Percentiles rank a stretch among this genome's conserved stretches.
Evolutionary conservation across 768 basidiomycete species (phyloP).

Genomic region (Suillus hirtellus): DNA sequence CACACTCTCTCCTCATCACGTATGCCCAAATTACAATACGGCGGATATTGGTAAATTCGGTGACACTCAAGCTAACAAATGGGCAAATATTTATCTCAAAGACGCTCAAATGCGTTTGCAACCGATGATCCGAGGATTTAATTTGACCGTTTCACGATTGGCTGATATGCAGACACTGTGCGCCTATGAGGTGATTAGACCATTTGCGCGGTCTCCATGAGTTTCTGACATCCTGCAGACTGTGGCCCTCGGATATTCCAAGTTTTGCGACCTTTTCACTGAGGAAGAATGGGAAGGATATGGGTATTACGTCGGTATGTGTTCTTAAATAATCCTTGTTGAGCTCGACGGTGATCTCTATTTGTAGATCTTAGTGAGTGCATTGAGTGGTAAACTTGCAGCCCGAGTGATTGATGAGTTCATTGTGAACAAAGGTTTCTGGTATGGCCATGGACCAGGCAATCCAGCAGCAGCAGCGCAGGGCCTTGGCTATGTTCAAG

Average conservation of each 20-base stretch:
- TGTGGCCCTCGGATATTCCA: conserved; percentile 50
- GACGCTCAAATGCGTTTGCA: conserved; percentile 38
- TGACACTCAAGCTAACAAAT: conserved; percentile 27
- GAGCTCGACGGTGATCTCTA: not conserved
- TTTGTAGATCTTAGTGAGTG: conserved; percentile 8
- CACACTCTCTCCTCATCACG: conserved; percentile 44
- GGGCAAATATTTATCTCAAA: conserved; percentile 42
- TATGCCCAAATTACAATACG: conserved; percentile 33
- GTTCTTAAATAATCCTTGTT: not conserved
- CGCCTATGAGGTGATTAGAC: conserved; percentile 37
- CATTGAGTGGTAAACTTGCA: conserved; percentile 18
- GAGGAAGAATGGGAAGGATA: conserved; percentile 53
- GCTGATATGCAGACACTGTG: conserved; percentile 39
- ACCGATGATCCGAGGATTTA: conserved; percentile 31
- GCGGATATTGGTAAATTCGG: conserved; percentile 25
- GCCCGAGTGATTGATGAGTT: not conserved
- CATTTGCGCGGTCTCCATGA: not conserved
- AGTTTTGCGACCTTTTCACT: conserved; percentile 52
- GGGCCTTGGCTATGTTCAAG: conserved; percentile 43
- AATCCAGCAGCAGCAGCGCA: conserved; percentile 40
- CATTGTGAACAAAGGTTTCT: conserved; percentile 17
- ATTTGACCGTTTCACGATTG: conserved; percentile 31
- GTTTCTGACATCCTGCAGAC: conserved; percentile 30
- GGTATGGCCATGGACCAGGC: conserved; percentile 45
- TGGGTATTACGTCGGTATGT: conserved; percentile 40